These are phyloP conservation scores for Stephania japonica DNA, from an alignment of 164 flowering plant species.

Conservation along the genomic window DNA sequence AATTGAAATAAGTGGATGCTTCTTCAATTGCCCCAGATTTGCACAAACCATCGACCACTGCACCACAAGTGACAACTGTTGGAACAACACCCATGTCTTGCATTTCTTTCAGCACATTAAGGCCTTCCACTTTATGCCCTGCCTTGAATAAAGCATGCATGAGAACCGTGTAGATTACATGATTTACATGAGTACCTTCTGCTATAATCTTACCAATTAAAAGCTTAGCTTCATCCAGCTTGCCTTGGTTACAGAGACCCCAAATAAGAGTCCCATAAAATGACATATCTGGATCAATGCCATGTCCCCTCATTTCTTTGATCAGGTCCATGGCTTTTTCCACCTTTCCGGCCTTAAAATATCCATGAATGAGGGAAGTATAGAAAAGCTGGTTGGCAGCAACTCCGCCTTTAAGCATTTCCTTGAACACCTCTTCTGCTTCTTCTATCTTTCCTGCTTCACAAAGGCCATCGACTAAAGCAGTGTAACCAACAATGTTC, in stretches of 20 bases:
- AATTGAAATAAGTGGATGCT: slow-evolving; percentile 46
- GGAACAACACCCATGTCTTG: slow-evolving; percentile 37
- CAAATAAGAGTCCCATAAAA: slow-evolving; percentile 63
- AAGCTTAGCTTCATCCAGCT: slow-evolving; percentile 46
- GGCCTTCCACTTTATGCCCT: slow-evolving; percentile 51
- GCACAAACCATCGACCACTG: slow-evolving; percentile 74
- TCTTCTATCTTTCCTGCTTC: slow-evolving; percentile 49
- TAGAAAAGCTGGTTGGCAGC: slow-evolving; percentile 46
- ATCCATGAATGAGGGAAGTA: slow-evolving; percentile 69
- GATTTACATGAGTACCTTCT: slow-evolving; percentile 35
- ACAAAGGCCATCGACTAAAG: slow-evolving; percentile 68
- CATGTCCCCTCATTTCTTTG: slow-evolving; percentile 46
- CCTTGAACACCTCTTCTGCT: slow-evolving; percentile 56
- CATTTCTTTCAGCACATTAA: slow-evolving; percentile 55
- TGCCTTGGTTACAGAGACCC: slow-evolving; percentile 61
- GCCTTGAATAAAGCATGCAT: slow-evolving; percentile 70
- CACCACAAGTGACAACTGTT: slow-evolving; percentile 61
- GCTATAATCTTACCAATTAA: slow-evolving; percentile 48
- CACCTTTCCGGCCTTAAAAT: slow-evolving; percentile 38
- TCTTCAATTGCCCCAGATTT: slow-evolving; percentile 50
- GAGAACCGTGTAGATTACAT: slow-evolving; percentile 54
- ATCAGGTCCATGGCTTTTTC: slow-evolving; percentile 41
- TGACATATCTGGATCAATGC: slow-evolving; percentile 40
- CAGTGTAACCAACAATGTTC: slow-evolving; percentile 67
- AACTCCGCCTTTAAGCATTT: slow-evolving; percentile 44